phyloP scores from a whole-genome alignment of 2,329 filamentous ascomycete species.

The Fusarium cicatricum region DNA sequence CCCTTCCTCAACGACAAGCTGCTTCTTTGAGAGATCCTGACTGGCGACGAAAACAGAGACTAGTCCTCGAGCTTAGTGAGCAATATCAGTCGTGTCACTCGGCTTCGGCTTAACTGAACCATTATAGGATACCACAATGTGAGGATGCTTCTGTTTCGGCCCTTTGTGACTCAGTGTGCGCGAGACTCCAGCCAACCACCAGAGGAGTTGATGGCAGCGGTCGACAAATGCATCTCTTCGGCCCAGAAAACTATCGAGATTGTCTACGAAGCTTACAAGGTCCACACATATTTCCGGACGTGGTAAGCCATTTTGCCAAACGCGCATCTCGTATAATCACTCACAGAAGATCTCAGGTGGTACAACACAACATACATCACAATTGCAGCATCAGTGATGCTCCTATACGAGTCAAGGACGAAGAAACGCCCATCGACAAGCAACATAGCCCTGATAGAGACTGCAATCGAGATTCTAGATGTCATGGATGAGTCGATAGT shows the following conservation, averaged over 20 bases:
- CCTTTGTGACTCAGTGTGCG: neutral
- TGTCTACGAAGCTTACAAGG: slow-evolving; percentile 3
- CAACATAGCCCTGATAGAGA: neutral
- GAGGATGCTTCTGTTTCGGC: slow-evolving; percentile 6
- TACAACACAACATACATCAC: slow-evolving; percentile 15
- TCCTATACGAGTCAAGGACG: slow-evolving; percentile 6
- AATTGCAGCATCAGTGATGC: slow-evolving; percentile 6
- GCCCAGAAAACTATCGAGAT: slow-evolving; percentile 10
- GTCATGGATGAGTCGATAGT: slow-evolving; percentile 15
- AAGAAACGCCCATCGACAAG: neutral
- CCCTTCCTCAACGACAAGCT: neutral
- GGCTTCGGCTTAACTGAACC: neutral
- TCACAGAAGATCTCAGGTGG: neutral
- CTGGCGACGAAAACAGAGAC: slow-evolving; percentile 11
- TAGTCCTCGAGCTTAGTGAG: slow-evolving; percentile 4
- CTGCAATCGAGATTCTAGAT: slow-evolving; percentile 3
- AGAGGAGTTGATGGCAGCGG: neutral
- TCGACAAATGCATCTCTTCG: slow-evolving; percentile 3
- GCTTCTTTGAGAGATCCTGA: slow-evolving; percentile 7
- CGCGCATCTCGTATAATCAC: neutral
- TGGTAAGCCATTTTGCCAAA: neutral
- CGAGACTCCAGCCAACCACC: neutral
- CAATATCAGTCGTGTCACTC: neutral
- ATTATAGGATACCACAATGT: slow-evolving; percentile 11
- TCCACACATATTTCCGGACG: slow-evolving; percentile 13